A percentile compares a stretch with the other conserved stretches of the same genome.
phyloP scores from a whole-genome alignment of 768 basidiomycete genomes.

The Mycena polygramma region DNA sequence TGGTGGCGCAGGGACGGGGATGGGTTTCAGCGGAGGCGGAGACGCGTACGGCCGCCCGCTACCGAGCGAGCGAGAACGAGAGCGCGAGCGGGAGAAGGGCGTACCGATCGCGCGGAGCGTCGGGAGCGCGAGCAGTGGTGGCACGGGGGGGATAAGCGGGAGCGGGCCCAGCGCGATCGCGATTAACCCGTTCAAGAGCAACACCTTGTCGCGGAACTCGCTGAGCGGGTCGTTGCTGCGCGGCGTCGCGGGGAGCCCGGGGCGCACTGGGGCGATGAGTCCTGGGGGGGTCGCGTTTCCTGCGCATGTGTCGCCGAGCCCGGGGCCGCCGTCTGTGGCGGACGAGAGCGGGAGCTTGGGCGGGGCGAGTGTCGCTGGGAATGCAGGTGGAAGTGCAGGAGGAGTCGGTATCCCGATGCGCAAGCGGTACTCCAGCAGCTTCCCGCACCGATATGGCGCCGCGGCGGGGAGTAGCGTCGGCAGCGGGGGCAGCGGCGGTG shows the following conservation, averaged over 20 bases:
- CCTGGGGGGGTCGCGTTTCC: too few species aligned
- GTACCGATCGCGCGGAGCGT: constrained; percentile 27
- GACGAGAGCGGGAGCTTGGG: too few species aligned
- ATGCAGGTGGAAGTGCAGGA: neutral
- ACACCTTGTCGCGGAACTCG: constrained; percentile 41
- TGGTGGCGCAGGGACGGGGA: neutral
- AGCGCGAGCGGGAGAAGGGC: constrained; percentile 36
- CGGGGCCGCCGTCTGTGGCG: constrained; percentile 17
- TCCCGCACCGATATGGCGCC: constrained; percentile 69
- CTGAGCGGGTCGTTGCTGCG: constrained; percentile 30
- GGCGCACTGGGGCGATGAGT: too few species aligned
- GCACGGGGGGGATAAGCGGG: too few species aligned
- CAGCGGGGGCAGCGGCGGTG: constrained; percentile 22
- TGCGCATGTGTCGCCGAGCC: neutral
- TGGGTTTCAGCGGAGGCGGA: neutral
- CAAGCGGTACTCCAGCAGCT: constrained; percentile 84
- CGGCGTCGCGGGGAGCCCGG: constrained; percentile 28
- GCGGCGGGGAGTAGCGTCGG: too few species aligned
- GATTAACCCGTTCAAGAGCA: constrained; percentile 47
- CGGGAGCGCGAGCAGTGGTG: too few species aligned
- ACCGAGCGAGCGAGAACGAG: constrained; percentile 33
- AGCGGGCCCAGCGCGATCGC: neutral
- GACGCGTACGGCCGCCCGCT: neutral
- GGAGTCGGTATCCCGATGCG: constrained; percentile 45
- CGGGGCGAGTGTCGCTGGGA: too few species aligned